phyloP scores from a whole-genome alignment of 225 moss, liverwort and hornwort genomes.

The Ulota crispa region DNA sequence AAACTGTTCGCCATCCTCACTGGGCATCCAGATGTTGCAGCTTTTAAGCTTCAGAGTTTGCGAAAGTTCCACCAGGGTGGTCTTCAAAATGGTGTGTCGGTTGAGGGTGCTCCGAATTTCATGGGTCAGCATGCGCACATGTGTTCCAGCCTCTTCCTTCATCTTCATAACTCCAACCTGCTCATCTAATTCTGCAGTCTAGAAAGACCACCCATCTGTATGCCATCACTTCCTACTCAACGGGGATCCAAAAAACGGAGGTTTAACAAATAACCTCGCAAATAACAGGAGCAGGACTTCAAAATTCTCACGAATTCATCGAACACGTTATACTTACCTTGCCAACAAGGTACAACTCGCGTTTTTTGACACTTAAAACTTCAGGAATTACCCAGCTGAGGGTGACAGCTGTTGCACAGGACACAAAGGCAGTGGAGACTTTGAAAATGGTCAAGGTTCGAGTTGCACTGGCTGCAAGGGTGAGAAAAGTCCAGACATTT shows the following conservation, averaged over 20 bases:
- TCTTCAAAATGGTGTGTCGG: slow-evolving; percentile 80
- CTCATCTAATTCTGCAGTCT: slow-evolving; percentile 84
- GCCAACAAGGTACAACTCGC: slow-evolving; percentile 68
- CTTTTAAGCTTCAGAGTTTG: slow-evolving; percentile 61
- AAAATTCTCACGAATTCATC: slow-evolving; percentile 2
- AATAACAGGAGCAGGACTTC: not conserved
- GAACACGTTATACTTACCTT: slow-evolving; percentile 50
- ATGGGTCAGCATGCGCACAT: slow-evolving; percentile 75
- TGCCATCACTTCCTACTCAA: slow-evolving; percentile 24
- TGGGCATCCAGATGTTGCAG: slow-evolving; percentile 89
- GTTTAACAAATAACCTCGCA: not conserved
- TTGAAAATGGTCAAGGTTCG: slow-evolving; percentile 78
- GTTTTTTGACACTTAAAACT: slow-evolving; percentile 66
- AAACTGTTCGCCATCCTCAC: slow-evolving; percentile 44
- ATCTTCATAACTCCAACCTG: slow-evolving; percentile 81
- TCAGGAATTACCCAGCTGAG: slow-evolving; percentile 79
- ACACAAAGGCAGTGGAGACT: slow-evolving; percentile 70
- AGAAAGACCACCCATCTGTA: slow-evolving; percentile 43
- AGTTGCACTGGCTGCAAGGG: slow-evolving; percentile 53
- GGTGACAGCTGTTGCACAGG: slow-evolving; percentile 69
- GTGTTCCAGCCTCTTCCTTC: slow-evolving; percentile 78
- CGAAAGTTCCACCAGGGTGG: slow-evolving; percentile 75
- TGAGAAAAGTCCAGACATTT: slow-evolving; percentile 65
- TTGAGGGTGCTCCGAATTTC: slow-evolving; percentile 89
- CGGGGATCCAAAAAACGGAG: not conserved